Evolutionary conservation across 2,329 filamentous ascomycete species (phyloP), one percentile per base, ranked within the genome.

Genomic region (Nemania serpens): DNA sequence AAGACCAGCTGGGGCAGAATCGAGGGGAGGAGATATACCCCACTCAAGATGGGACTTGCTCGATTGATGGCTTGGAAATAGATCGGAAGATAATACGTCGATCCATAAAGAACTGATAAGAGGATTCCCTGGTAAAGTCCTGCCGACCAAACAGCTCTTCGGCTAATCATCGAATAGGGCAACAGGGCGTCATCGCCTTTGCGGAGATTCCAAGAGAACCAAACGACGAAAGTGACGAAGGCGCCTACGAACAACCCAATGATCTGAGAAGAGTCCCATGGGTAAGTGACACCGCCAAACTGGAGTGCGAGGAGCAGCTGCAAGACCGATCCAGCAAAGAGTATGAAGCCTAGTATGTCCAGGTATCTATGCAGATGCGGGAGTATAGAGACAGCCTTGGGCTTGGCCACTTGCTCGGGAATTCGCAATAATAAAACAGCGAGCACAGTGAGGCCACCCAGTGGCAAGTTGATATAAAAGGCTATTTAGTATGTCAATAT

Each of bases 271-370:
- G 63, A 67, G 2, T 62, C 65, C 73, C 73, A 76, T 1, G 72
- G 13, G 49, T 69, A 71, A 6, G 66, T 64, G 2, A 62, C 64
- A 3, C 72, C 74, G 11, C 73, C 73, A 59, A 64, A 74, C 57
- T 74, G 69, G 0, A 74, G 58, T 11, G 73, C 72, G 11, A 75
- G 68, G 4, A 75, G 61, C 5, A 74, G 39, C 73, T 66, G 13
- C 64, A 75, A 2, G 71, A 70, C 3, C 70, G 63, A n/a, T 69
- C 63, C 42, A 58, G 76, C 69, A 10, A 77, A 65, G 6, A 69
- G 55, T 33, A 50, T 49, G 25, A 67, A 66, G 3, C 67, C 66
- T 6, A 65, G 1, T 0, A 67, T 34, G 36, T 69, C 66, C 1
- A 69, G 36, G 39, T 69, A 25, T 20, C 59, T 50, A 42, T 66